phyloP scores from a whole-genome alignment of 2,329 filamentous ascomycete species.

The Cordyceps cateniannulata region DNA sequence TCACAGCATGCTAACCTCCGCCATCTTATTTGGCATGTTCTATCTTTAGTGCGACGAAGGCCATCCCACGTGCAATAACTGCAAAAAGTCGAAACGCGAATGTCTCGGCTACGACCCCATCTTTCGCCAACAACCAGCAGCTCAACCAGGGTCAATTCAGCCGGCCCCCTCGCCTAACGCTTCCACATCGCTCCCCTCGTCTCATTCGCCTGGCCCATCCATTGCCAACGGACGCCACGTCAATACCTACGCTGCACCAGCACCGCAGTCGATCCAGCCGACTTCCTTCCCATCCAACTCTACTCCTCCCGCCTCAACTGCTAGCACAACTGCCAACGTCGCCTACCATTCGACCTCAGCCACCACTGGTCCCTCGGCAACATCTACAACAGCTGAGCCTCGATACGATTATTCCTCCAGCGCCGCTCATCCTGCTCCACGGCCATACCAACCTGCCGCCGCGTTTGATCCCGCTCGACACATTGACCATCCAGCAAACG shows the following conservation, averaged over 20 bases:
- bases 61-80: constrained; percentile 86
- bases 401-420: constrained; percentile 39
- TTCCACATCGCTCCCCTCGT: constrained; percentile 15
- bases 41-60: constrained; percentile 81
- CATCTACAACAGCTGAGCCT: constrained; percentile 31
- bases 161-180: constrained; percentile 24
- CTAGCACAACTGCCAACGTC: constrained; percentile 19
- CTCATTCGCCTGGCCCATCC: constrained; percentile 17
- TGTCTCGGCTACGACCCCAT: constrained; percentile 83
- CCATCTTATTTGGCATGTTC: constrained; percentile 20
- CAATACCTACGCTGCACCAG: constrained; percentile 40
- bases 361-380: constrained; percentile 23
- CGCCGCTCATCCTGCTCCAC: not conserved
- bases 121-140: constrained; percentile 68
- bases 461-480: constrained; percentile 3
- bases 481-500: not conserved
- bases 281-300: constrained; percentile 32
- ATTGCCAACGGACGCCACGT: constrained; percentile 20
- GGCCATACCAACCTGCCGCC: not conserved
- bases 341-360: constrained; percentile 28
- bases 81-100: constrained; percentile 81
- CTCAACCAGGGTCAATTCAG: constrained; percentile 61
- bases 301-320: constrained; percentile 26
- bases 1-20: not conserved
- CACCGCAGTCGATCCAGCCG: constrained; percentile 38